phyloP scores from a whole-genome alignment of 805 yeast genomes.

The Yamadazyma laniorum region DNA sequence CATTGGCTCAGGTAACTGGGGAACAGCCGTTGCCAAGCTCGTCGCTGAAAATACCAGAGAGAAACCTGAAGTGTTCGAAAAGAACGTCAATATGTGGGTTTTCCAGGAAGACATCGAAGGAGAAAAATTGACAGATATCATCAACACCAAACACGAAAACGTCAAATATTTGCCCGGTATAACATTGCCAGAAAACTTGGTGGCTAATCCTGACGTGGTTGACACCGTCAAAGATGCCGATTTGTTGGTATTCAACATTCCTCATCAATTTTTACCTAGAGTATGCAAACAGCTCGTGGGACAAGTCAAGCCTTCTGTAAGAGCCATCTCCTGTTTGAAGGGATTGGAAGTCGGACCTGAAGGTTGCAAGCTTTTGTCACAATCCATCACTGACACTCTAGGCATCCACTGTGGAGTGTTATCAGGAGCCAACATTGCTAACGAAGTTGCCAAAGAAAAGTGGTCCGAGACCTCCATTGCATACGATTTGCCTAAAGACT shows the following conservation, averaged over 20 bases:
- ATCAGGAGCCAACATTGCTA: conserved; percentile 96
- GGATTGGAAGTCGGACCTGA: conserved; percentile 86
- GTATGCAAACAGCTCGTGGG: conserved; percentile 78
- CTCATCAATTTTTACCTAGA: conserved; percentile 89
- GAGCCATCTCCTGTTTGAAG: conserved; percentile 94
- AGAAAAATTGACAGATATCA: conserved; percentile 80
- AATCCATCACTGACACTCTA: conserved; percentile 72
- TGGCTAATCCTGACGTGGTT: conserved; percentile 82
- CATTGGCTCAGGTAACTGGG: conserved; percentile 98
- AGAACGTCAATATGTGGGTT: conserved; percentile 93
- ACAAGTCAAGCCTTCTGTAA: conserved; percentile 60
- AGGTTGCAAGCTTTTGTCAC: conserved; percentile 82
- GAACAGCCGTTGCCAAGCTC: conserved; percentile 94
- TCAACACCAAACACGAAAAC: conserved; percentile 87
- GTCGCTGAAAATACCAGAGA: conserved; percentile 82
- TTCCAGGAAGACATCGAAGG: conserved; percentile 82
- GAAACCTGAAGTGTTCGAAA: conserved; percentile 69
- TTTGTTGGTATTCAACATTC: conserved; percentile 88
- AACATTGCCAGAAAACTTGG: conserved; percentile 77
- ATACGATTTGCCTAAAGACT: conserved; percentile 71
- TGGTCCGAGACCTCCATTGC: conserved; percentile 99
- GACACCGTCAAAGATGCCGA: conserved; percentile 80
- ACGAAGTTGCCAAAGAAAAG: conserved; percentile 91
- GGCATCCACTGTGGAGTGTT: conserved; percentile 94
- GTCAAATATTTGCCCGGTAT: conserved; percentile 93